phyloP scores from a whole-genome alignment of 352 stramenopile genomes.

The Globisporangium ultimum region DNA sequence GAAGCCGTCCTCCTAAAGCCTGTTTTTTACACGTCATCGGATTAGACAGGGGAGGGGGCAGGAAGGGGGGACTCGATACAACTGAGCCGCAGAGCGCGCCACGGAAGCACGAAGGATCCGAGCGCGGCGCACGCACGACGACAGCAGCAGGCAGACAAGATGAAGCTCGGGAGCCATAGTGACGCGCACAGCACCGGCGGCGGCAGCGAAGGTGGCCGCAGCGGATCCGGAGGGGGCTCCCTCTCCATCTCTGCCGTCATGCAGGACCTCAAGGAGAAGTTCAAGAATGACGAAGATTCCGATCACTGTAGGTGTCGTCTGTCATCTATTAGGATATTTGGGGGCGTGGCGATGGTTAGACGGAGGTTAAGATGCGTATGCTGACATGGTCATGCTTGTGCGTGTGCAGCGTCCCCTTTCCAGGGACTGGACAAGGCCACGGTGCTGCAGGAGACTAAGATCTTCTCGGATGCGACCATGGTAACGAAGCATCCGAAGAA shows the following conservation, averaged over 20 bases:
- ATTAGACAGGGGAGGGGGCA: background rate
- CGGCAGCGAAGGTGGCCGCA: conserved; percentile 33
- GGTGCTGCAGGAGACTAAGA: conserved; percentile 97
- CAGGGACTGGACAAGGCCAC: conserved; percentile 94
- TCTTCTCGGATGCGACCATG: conserved; percentile 97
- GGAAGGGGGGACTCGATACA: background rate
- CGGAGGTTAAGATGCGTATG: background rate
- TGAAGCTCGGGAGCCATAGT: conserved; percentile 59
- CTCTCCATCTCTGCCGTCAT: conserved; percentile 86
- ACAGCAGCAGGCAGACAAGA: conserved; percentile 12
- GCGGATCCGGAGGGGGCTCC: conserved; percentile 25
- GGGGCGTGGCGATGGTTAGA: background rate
- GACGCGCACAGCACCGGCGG: conserved; percentile 44
- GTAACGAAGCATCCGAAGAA: conserved; percentile 97
- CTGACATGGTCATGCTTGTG: conserved; percentile 8
- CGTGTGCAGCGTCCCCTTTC: conserved; percentile 85
- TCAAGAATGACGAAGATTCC: conserved; percentile 96
- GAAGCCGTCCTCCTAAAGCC: background rate
- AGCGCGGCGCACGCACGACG: too few relatives aligned
- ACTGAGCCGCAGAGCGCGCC: conserved; percentile 9
- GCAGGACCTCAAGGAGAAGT: conserved; percentile 97
- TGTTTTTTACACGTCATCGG: background rate
- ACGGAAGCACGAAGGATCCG: conserved; percentile 4
- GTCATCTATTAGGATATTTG: background rate
- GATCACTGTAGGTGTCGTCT: conserved; percentile 67